A percentile compares a stretch with the other conserved stretches of the same genome.
Evolutionary conservation across 495 filamentous ascomycete species (phyloP).

Genomic region (Talaromyces borbonicus): DNA sequence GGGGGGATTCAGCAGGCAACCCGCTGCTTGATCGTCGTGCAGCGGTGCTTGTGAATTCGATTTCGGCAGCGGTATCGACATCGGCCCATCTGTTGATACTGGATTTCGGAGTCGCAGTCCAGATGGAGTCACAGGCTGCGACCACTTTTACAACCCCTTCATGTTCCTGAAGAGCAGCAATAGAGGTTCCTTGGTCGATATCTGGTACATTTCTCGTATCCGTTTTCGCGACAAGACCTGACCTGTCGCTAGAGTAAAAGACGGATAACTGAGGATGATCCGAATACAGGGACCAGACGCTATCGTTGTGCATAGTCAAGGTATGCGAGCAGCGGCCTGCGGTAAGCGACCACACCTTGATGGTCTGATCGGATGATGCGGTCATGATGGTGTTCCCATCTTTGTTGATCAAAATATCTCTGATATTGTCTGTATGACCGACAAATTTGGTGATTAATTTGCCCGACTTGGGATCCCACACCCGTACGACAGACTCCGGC

Average conservation of each 20-base stretch:
- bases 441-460: slow-evolving; percentile 92
- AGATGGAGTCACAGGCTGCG: slow-evolving; percentile 69
- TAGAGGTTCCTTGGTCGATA: slow-evolving; percentile 78
- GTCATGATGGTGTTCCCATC: slow-evolving; percentile 87
- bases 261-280: slow-evolving; percentile 75
- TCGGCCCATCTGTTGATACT: slow-evolving; percentile 93
- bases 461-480: slow-evolving; percentile 89
- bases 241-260: slow-evolving; percentile 90
- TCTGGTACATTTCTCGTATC: slow-evolving; percentile 70
- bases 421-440: slow-evolving; percentile 94
- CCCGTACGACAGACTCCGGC: slow-evolving; percentile 81
- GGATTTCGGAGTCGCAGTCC: slow-evolving; percentile 89
- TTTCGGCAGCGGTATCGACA: slow-evolving; percentile 60
- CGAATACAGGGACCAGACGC: slow-evolving; percentile 93
- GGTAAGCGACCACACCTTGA: slow-evolving; percentile 95
- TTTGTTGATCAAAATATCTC: slow-evolving; percentile 80
- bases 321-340: slow-evolving; percentile 95
- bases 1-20: slow-evolving; percentile 11
- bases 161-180: slow-evolving; percentile 84
- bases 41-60: slow-evolving; percentile 45
- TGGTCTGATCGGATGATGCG: slow-evolving; percentile 89
- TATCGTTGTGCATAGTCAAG: slow-evolving; percentile 96
- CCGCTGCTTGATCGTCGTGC: slow-evolving; percentile 39
- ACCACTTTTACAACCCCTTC: slow-evolving; percentile 82
- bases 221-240: slow-evolving; percentile 87